Evolutionary conservation across 2,329 filamentous ascomycete genomes (phyloP).

Genomic region (Beauveria scarabaeidicola): DNA sequence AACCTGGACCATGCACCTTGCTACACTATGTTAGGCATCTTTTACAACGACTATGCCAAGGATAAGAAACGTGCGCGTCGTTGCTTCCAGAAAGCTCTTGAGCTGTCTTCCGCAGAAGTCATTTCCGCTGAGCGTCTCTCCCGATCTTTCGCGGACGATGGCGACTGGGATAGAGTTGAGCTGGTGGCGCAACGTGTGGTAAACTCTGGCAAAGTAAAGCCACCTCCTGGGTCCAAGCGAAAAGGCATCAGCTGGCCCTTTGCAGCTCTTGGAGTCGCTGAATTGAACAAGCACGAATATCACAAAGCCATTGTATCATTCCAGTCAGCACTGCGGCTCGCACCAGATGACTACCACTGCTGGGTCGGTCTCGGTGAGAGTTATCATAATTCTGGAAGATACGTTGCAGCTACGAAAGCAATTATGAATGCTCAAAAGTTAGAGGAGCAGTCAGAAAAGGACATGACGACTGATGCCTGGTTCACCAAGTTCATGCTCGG

Average conservation of each 20-base stretch:
- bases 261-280: constrained; percentile 84
- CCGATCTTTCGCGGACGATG: constrained; percentile 74
- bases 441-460: constrained; percentile 48
- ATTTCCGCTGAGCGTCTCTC: constrained; percentile 82
- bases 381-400: constrained; percentile 87
- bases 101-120: constrained; percentile 80
- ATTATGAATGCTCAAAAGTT: constrained; percentile 77
- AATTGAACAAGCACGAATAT: constrained; percentile 90
- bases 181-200: constrained; percentile 83
- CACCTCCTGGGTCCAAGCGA: constrained; percentile 84
- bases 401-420: constrained; percentile 87
- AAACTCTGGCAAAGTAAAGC: constrained; percentile 87
- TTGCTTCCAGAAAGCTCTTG: constrained; percentile 94
- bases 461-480: constrained; percentile 63
- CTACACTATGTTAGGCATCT: constrained; percentile 84
- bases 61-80: constrained; percentile 81
- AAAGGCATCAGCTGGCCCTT: constrained; percentile 95
- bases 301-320: constrained; percentile 84
- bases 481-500: constrained; percentile 96
- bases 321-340: constrained; percentile 76
- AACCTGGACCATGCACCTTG: constrained; percentile 83
- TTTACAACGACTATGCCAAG: constrained; percentile 82
- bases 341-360: constrained; percentile 82
- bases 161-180: constrained; percentile 96
- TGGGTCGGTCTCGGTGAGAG: constrained; percentile 97